A percentile compares a stretch with the other conserved stretches of the same genome.
phyloP scores from a whole-genome alignment of 768 basidiomycete genomes.

The Chiua virens region DNA sequence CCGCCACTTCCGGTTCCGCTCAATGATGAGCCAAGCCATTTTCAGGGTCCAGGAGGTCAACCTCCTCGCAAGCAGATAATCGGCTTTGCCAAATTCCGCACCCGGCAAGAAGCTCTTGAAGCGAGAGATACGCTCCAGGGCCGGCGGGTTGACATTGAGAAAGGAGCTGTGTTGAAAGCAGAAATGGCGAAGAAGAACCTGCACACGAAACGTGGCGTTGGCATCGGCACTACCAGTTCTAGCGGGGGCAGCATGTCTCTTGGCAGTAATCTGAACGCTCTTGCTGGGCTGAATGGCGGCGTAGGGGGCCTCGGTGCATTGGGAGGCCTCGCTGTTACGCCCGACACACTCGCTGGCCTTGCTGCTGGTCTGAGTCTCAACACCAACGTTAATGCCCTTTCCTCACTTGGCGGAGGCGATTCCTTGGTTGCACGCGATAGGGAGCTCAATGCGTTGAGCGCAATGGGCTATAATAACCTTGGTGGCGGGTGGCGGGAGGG shows the following conservation, averaged over 20 bases:
- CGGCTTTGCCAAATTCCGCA: conserved; percentile 94
- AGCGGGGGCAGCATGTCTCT: conserved; percentile 30
- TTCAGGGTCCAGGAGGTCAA: conserved; percentile 31
- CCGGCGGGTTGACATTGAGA: conserved; percentile 87
- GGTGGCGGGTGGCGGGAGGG: conserved; percentile 38
- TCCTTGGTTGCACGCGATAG: conserved; percentile 45
- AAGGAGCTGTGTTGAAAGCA: conserved; percentile 90
- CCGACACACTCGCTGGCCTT: conserved; percentile 28
- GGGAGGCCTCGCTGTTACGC: conserved; percentile 26
- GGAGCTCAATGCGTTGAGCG: conserved; percentile 46
- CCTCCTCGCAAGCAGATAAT: conserved; percentile 94
- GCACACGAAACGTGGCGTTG: conserved; percentile 90
- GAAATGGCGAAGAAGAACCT: conserved; percentile 99
- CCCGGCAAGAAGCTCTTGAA: conserved; percentile 80
- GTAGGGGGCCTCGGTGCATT: conserved; percentile 29
- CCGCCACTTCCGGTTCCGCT: conserved; percentile 39
- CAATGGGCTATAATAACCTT: conserved; percentile 44
- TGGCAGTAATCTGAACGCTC: conserved; percentile 25
- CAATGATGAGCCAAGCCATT: conserved; percentile 34
- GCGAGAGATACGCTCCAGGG: conserved; percentile 90
- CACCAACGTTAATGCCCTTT: conserved; percentile 22
- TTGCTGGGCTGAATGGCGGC: conserved; percentile 24
- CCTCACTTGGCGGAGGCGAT: conserved; percentile 23
- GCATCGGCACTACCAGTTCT: conserved; percentile 47
- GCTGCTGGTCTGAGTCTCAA: conserved; percentile 32